These are phyloP conservation scores for Trifolium subterraneum DNA, from an alignment of 306 rosid genomes.

Conservation along the genomic window DNA sequence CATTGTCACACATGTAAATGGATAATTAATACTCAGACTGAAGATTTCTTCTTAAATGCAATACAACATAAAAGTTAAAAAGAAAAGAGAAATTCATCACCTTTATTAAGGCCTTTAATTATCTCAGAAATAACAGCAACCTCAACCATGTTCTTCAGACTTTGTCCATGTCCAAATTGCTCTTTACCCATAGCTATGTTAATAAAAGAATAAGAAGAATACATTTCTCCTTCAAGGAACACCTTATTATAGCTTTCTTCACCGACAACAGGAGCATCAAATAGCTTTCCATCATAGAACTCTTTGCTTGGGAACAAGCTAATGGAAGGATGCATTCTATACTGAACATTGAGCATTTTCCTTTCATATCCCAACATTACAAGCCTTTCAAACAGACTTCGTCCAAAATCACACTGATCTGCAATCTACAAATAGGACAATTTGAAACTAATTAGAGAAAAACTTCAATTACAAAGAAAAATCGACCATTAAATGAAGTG, in stretches of 20 bases:
- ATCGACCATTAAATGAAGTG: neutral
- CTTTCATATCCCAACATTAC: slow-evolving; percentile 39
- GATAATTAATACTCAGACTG: neutral
- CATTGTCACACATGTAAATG: neutral
- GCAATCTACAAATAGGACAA: slow-evolving; percentile 35
- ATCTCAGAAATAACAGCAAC: slow-evolving; percentile 54
- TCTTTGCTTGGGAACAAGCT: slow-evolving; percentile 50
- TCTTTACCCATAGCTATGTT: slow-evolving; percentile 52
- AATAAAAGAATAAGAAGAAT: slow-evolving; percentile 47
- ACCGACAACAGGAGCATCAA: slow-evolving; percentile 39
- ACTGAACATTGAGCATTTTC: slow-evolving; percentile 50
- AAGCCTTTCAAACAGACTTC: slow-evolving; percentile 55
- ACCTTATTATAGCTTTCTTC: slow-evolving; percentile 4
- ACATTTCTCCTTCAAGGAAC: slow-evolving; percentile 44
- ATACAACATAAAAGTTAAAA: no score
- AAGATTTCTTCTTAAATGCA: no score
- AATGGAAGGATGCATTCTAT: slow-evolving; percentile 61
- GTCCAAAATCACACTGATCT: slow-evolving; percentile 48
- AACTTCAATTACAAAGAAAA: neutral
- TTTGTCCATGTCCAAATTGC: slow-evolving; percentile 8
- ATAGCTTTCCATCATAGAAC: slow-evolving; percentile 44
- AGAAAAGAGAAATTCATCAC: slow-evolving; percentile 41
- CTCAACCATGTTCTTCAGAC: slow-evolving; percentile 56
- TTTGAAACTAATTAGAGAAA: neutral
- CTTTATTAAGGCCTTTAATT: slow-evolving; percentile 50